Conservation (phyloP, 2,329 filamentous ascomycete species). For the Oidium heveae region DNA sequence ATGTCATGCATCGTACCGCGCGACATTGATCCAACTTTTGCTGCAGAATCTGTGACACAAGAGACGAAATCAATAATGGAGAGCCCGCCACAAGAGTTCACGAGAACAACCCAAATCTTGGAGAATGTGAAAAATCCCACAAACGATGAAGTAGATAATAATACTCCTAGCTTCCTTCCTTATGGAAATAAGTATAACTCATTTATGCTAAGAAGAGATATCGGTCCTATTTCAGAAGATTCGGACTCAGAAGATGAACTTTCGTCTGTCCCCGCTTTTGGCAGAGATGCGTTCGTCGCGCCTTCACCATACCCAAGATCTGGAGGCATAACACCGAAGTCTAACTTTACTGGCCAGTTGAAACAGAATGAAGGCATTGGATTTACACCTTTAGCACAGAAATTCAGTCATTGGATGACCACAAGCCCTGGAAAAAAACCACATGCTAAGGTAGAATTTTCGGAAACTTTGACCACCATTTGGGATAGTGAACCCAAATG, state of each 20-base stretch:
- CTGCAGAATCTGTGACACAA: slow-evolving; percentile 1
- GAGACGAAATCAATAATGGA: neutral
- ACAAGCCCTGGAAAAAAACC: slow-evolving; percentile 24
- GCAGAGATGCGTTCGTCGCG: neutral
- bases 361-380: slow-evolving; percentile 18
- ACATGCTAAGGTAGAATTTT: neutral
- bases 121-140: slow-evolving; percentile 3
- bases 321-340: slow-evolving; percentile 4
- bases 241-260: slow-evolving; percentile 31
- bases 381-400: slow-evolving; percentile 37
- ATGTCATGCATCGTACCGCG: slow-evolving; percentile 18
- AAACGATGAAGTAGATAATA: slow-evolving; percentile 4
- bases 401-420: slow-evolving; percentile 36
- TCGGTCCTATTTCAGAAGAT: slow-evolving; percentile 21
- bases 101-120: neutral
- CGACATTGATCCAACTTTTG: slow-evolving; percentile 11
- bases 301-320: neutral
- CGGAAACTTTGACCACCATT: neutral
- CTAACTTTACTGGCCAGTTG: slow-evolving; percentile 1
- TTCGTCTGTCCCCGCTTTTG: slow-evolving; percentile 9
- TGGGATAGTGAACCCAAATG: neutral
- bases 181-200: slow-evolving; percentile 3
- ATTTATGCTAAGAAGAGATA: slow-evolving; percentile 23
- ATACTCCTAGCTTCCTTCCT: slow-evolving; percentile 7
- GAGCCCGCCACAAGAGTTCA: neutral